Evolutionary conservation across 176 grass and related monocot species (phyloP).

Genomic region (Oryza glumipatula): DNA sequence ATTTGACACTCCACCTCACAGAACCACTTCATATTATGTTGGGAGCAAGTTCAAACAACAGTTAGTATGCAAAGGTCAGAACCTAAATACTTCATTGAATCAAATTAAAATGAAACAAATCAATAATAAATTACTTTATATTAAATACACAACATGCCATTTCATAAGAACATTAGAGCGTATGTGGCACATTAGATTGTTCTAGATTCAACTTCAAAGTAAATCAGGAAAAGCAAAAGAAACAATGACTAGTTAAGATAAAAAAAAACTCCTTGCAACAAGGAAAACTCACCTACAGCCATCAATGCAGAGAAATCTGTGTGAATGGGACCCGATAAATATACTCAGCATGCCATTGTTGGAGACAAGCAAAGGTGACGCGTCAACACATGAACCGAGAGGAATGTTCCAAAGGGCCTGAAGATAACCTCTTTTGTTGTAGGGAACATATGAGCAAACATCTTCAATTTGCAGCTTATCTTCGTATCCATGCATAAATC

Average conservation of each 20-base stretch:
- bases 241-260: constrained; percentile 18
- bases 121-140: constrained; percentile 1
- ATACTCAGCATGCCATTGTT: constrained; percentile 68
- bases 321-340: constrained; percentile 89
- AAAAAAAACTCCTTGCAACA: neutral
- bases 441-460: constrained; percentile 43
- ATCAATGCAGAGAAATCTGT: constrained; percentile 82
- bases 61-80: constrained; percentile 9
- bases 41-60: constrained; percentile 4
- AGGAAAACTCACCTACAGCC: constrained; percentile 55
- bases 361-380: constrained; percentile 83
- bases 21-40: constrained; percentile 55
- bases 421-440: constrained; percentile 45
- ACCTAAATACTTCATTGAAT: constrained; percentile 7
- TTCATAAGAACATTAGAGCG: neutral
- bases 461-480: constrained; percentile 39
- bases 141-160: neutral
- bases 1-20: constrained; percentile 73
- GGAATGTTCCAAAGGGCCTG: constrained; percentile 70
- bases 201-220: neutral
- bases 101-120: constrained; percentile 9
- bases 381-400: constrained; percentile 93
- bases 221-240: constrained; percentile 11
- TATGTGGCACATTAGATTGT: neutral
- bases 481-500: constrained; percentile 51